These are phyloP conservation scores for Luvunga scandens DNA, from an alignment of 345 rosid genomes.

Conservation along the genomic window DNA sequence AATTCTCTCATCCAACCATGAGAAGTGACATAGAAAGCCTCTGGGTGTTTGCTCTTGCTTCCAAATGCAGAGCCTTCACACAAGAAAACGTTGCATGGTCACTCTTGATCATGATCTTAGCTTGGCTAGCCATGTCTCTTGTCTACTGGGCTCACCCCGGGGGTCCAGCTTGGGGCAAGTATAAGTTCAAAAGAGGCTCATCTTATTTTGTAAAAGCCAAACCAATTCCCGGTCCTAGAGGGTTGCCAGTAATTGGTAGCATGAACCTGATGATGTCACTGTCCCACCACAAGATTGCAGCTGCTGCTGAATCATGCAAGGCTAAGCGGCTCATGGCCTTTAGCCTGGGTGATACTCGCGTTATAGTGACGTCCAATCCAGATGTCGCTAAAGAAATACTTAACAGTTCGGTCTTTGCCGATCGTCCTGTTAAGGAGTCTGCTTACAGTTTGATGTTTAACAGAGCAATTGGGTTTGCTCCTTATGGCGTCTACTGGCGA, in stretches of 20 bases:
- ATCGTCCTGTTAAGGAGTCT: conserved; percentile 75
- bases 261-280: conserved; percentile 59
- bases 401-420: conserved; percentile 60
- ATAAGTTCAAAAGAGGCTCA: conserved; percentile 18
- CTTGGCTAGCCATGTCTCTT: conserved; percentile 39
- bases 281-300: conserved; percentile 60
- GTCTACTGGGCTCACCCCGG: conserved; percentile 63
- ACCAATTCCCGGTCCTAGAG: conserved; percentile 71
- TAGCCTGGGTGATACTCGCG: conserved; percentile 65
- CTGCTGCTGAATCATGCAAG: conserved; percentile 31
- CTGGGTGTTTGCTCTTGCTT: conserved; percentile 49
- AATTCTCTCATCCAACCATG: conserved; percentile 25
- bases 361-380: conserved; percentile 62
- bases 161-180: conserved; percentile 79
- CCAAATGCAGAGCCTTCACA: conserved; percentile 52
- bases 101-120: conserved; percentile 29
- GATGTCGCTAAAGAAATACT: conserved; percentile 69
- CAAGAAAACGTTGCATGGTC: conserved; percentile 40
- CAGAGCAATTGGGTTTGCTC: conserved; percentile 78
- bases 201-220: conserved; percentile 1
- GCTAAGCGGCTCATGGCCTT: conserved; percentile 70
- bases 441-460: conserved; percentile 72
- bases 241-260: conserved; percentile 64
- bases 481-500: conserved; percentile 77
- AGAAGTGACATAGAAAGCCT: conserved; percentile 43